These are phyloP conservation scores for Hemisphaericaspora xylofermentans DNA, from an alignment of 1,139 yeast genomes.

Conservation along the genomic window DNA sequence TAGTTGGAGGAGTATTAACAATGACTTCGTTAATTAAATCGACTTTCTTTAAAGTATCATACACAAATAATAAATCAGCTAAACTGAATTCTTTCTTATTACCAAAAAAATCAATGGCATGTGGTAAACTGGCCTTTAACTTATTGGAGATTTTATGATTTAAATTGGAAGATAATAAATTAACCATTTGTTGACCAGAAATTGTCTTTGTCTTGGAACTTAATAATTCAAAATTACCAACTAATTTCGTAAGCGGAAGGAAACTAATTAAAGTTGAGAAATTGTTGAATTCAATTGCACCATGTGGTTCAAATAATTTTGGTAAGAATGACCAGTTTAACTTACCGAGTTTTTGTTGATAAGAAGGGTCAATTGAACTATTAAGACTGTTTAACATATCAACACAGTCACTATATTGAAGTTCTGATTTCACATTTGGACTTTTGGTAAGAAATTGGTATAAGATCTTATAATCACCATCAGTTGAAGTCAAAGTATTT, in stretches of 20 bases:
- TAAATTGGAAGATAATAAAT: conserved; percentile 38
- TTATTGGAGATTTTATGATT: conserved; percentile 42
- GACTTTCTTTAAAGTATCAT: conserved; percentile 44
- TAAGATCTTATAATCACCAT: conserved; percentile 58
- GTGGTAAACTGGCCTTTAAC: conserved; percentile 35
- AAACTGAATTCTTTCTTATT: conserved; percentile 36
- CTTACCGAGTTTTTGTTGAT: conserved; percentile 43
- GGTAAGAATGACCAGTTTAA: conserved; percentile 48
- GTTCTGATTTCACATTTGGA: conserved; percentile 23
- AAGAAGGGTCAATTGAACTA: conserved; percentile 41
- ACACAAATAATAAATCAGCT: conserved; percentile 43
- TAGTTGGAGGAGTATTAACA: conserved; percentile 53
- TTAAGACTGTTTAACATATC: conserved; percentile 38
- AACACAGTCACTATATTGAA: conserved; percentile 42
- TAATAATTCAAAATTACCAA: conserved; percentile 44
- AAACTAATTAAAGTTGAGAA: conserved; percentile 44
- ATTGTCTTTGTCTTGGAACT: conserved; percentile 38
- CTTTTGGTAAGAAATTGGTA: conserved; percentile 45
- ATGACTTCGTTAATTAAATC: conserved; percentile 60
- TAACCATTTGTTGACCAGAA: conserved; percentile 31
- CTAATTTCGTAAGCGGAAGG: conserved; percentile 47
- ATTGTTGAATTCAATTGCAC: conserved; percentile 39
- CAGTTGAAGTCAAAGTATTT: conserved; percentile 51
- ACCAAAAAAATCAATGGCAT: conserved; percentile 38
- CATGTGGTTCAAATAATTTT: conserved; percentile 42